Conservation (phyloP, 1,284 basidiomycete species). For the Nidula niveotomentosa region DNA sequence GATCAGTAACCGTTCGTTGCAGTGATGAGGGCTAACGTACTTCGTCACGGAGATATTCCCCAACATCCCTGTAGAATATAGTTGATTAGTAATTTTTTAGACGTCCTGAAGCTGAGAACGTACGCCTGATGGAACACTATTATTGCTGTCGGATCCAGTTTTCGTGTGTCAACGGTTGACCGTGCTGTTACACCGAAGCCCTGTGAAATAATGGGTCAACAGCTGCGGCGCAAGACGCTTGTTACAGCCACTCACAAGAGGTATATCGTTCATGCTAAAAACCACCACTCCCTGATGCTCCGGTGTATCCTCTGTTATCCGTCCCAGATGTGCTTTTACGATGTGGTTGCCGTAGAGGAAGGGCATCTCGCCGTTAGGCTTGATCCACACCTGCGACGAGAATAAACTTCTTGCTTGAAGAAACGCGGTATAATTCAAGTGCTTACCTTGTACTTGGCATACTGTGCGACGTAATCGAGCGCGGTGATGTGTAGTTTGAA, state of each 20-base stretch:
- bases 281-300: conserved; percentile 99
- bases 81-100: not conserved
- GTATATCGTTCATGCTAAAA: conserved; percentile 93
- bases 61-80: conserved; percentile 71
- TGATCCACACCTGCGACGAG: conserved; percentile 88
- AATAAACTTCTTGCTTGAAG: not conserved
- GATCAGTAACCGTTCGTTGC: conserved; percentile 8
- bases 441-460: conserved; percentile 95
- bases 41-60: conserved; percentile 95
- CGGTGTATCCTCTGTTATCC: conserved; percentile 98
- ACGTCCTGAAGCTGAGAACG: conserved; percentile 25
- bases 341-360: conserved; percentile 99
- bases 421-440: not conserved
- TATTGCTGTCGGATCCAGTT: conserved; percentile 97
- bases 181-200: conserved; percentile 98
- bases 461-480: conserved; percentile 92
- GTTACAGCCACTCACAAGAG: conserved; percentile 58
- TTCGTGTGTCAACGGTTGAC: conserved; percentile 94
- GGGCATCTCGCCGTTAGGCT: conserved; percentile 99
- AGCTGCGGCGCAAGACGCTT: not conserved
- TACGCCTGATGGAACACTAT: conserved; percentile 99
- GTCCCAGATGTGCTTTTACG: conserved; percentile 97
- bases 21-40: conserved; percentile 36
- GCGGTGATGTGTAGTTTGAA: conserved; percentile 97
- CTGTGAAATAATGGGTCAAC: conserved; percentile 36